Evolutionary conservation across 352 stramenopile species (phyloP), one percentile per base, ranked within the genome.

Genomic region (Phytophthora lateralis): DNA sequence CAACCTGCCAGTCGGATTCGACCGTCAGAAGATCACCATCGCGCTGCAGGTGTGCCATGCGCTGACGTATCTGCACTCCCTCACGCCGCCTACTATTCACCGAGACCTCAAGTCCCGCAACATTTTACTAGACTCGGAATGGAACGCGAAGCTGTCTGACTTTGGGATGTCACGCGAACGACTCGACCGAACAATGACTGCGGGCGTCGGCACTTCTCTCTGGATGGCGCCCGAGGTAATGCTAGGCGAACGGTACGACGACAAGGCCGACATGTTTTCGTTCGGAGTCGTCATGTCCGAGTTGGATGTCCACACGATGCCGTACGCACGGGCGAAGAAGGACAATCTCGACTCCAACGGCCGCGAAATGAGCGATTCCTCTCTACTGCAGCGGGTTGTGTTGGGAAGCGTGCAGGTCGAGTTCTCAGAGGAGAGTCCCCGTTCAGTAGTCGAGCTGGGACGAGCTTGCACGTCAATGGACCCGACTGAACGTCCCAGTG

Each of bases 141-240:
- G 80, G 55, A 69, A 74, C 17, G 78, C 80, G 7, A 90, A 90
- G 46, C 60, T 90, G 20, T 84, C 74, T 0, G 80, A 90, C 62
- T 90, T 88, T 60, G 80, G 80, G 6, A 69, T 90, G 12, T 85
- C 74, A 9, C 56, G 68, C 6, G 45, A 63, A 27, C 52, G 55
- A 18, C 44, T 66, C 0, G 61, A 71, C 3, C 35, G 66, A 2
- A 75, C 63, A 2, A 82, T 85, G 74, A 81, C 65, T 1, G 53
- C 62, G 10, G 63, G 69, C 8, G 68, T 84, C n/a, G 82, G 79
- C 2, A 91, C 82, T 0, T 80, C 76, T 5, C 71, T 80, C 18
- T 89, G 82, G 82, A 69, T 80, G 26, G 78, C 82, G 6, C 80
- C 82, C 0, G 82, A 91, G 45, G 58, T 89, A 20, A 69, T 97